Base-by-base conservation (phyloP, 1,284 basidiomycete species). In the Puccinia brachypodii region DNA sequence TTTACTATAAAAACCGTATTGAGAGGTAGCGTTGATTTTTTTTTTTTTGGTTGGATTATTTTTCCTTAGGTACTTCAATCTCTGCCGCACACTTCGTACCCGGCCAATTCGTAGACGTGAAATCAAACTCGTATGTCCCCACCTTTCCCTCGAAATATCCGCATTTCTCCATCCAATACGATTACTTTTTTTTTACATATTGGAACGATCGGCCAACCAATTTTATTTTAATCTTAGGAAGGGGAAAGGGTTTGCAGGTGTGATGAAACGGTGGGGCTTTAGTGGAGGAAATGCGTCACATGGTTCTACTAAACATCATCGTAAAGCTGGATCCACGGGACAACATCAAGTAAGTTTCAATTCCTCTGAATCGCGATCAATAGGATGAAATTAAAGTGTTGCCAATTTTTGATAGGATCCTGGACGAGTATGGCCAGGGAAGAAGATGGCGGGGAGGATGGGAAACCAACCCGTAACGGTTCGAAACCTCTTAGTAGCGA, bases 391-490 rank as follows among this genome's bases (percentile, higher is more conserved):
- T 47, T 31, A 36, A 22, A 60, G 14, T 47, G 66, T 72, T 84
- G 16, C 83, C 66, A n/a, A 31, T 66, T 69, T 66, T 66, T 44
- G 83, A 16, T 84, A 96, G 94, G 94, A 97, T 85, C 96, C 96
- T 50, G 96, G 95, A 76, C 91, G 95, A 86, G 90, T 98, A 19
- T 94, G 94, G 89, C 96, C 96, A 22, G 96, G 96, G 60, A 98
- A 96, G 88, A 98, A 98, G 89, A 99, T 98, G 96, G 92, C 96
- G 11, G 97, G 96, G 68, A 92, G 92, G 68, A 92, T 98, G 90
- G 97, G 97, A 78, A 92, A 91, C 82, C 89, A 91, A 84, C 92
- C 92, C 64, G 91, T 91, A 22, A 98, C 96, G 13, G 90, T 91
- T 14, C 95, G 96, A 86, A 99, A 98, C 86, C 90, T 98, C 40